Base-by-base conservation (phyloP, 805 yeast species). In the Saccharomycopsis guyanensis region DNA sequence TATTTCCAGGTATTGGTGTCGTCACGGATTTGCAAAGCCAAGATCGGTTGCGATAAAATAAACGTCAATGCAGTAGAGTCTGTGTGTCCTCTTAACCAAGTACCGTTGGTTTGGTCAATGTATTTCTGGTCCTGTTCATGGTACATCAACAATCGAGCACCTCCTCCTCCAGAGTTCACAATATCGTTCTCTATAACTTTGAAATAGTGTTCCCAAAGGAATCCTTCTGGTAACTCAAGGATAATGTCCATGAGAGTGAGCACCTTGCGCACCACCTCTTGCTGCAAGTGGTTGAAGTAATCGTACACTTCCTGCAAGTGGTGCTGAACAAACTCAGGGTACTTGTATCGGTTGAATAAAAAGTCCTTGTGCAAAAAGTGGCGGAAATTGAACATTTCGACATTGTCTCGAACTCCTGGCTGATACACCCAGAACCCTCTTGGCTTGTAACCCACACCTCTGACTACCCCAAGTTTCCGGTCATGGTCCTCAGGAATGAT, bases 361-460 rank as follows among this genome's bases (percentile, higher is more conserved):
- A 62, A 59, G 24, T 62, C 60, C 6, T 60, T 61, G 29, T 68
- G 71, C 5, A 59, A 58, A 46, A 68, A 59, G 46, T 70, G 65
- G 38, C 67, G 57, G 47, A 70, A 58, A 51, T 72, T 72, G 57
- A 64, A 71, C 49, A 66, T 67, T 36, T 61, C 70, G 45, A 72
- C 69, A 23, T 66, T 60, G 52, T 72, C 76, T 20, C 68, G 56
- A 4, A 68, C 66, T 1, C 68, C 69, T 45, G 70, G 63, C 19
- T 68, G 63, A 60, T 70, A 66, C 2, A 64, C 59, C 76, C 76
- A 72, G 53, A 70, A 71, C n/a, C 72, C 71, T 34, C 61, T 60
- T 3, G 76, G 76, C 52, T 72, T 72, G 58, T 60, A 72, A 0
- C 76, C 76, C 31, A 59, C 58, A 4, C 73, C 75, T 16, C 74